phyloP scores from a whole-genome alignment of 371 early-diverging fungal genomes.

The Rhizopus arrhizus region DNA sequence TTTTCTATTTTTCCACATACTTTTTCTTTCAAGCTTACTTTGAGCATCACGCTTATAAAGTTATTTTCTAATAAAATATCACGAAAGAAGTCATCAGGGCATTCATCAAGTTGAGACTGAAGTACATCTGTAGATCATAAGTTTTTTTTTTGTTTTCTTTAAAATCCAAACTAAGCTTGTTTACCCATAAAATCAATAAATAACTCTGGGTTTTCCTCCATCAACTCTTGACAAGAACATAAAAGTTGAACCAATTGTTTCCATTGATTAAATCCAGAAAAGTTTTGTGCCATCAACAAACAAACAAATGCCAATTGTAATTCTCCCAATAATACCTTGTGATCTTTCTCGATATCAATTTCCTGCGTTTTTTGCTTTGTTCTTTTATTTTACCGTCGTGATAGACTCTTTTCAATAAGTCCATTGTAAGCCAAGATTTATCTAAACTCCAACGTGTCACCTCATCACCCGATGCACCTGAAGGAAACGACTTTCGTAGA shows the following conservation, averaged over 20 bases:
- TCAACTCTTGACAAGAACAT: conserved; percentile 64
- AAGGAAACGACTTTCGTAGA: conserved; percentile 79
- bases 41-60: conserved; percentile 62
- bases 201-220: conserved; percentile 45
- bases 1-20: not conserved
- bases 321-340: conserved; percentile 70
- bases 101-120: conserved; percentile 69
- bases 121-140: conserved; percentile 48
- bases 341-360: conserved; percentile 25
- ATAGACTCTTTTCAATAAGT: conserved; percentile 51
- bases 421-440: conserved; percentile 81
- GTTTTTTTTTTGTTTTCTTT: not conserved
- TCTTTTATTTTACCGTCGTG: conserved; percentile 40
- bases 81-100: conserved; percentile 80
- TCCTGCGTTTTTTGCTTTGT: not conserved
- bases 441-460: conserved; percentile 85
- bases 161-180: too few relatives aligned
- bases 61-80: conserved; percentile 74
- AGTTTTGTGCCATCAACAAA: conserved; percentile 83
- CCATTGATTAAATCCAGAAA: conserved; percentile 89
- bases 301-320: conserved; percentile 80
- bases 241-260: conserved; percentile 76
- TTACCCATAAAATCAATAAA: conserved; percentile 67
- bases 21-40: conserved; percentile 36
- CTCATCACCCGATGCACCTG: conserved; percentile 70